Evolutionary conservation across 352 stramenopile genomes (phyloP), one percentile per base, ranked within the genome.

Genomic region (Halophytophthora polymorphica): DNA sequence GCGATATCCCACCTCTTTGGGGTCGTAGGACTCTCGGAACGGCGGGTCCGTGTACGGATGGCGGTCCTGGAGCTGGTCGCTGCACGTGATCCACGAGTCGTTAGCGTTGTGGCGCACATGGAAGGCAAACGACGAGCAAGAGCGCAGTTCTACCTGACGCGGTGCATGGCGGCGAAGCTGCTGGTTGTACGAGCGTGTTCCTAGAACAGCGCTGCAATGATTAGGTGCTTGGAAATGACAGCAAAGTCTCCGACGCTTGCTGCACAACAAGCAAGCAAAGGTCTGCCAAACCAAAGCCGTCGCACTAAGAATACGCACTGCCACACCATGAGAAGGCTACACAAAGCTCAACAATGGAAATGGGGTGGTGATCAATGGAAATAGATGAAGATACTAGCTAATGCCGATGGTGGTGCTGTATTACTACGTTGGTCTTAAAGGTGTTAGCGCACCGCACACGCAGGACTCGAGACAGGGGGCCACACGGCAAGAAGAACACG

Each of bases 41-140:
- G 61, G 47, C 36, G 62, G 52, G 53, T 87, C 78, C 28, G 62
- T 50, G 56, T 86, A 87, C 36, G 75, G 75, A 17, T 87, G 71
- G 22, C 75, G 73, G 34, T 87, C 75, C 19, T 65, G 48, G 41
- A 89, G 69, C 19, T 87, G 67, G 49, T 89, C 78, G 41, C 78
- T 84, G 19, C 33, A 33, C n/a, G 2, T n/a, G 37, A 8, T 12
- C 23, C 5, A 36, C 5, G 11, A 35, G 17, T 18, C 10, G n/a
- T 22, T 36, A 56, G 8, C 29, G 29, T 15, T 40, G 1, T 7
- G 10, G 10, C 18, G 34, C 15, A 19, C 34, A 25, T 15, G 11
- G 8, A 31, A 31, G 8, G 44, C 33, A 62, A 51, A 2, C 17
- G 21, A 33, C 18, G 15, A 25, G 13, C 33, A 23, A 44, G 22